Base-by-base conservation (phyloP, 2,329 filamentous ascomycete species). In the Magnaporthiopsis incrustans region DNA sequence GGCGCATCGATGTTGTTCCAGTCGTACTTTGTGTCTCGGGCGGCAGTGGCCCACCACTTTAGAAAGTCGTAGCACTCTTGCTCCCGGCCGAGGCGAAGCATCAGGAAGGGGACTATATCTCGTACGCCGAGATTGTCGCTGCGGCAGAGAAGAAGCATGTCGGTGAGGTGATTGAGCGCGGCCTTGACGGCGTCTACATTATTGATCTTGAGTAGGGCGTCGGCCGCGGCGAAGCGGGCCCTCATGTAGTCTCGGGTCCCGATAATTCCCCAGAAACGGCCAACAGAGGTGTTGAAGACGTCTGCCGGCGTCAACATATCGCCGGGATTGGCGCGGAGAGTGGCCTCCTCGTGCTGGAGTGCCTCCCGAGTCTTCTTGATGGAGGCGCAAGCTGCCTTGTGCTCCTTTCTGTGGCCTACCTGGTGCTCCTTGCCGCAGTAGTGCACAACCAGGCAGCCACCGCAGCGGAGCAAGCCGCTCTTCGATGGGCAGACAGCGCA, bases 61-160 rank as follows among this genome's bases (percentile, higher is more conserved):
- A 81, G 44, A 64, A 81, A 81, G 67, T 80, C 77, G 67, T 81
- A 81, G 69, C 72, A 73, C 57, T 74, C 72, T 64, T 76, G 73
- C 58, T 75, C 74, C 33, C 66, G 67, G 33, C 67, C 73, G 8
- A 75, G 69, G 30, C 71, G 71, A 44, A 76, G 68, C 59, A 72
- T 60, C 27, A 74, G 68, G 26, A 56, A 60, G 7, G 64, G 64
- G 12, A 66, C 58, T 53, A 68, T 60, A 57, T 64, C 61, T 59
- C 68, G 68, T 62, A 60, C 6, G 32, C 62, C 62, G 57, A 67
- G 50, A 60, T 61, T 66, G 62, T 68, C 67, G 4, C 5, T n/a
- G n/a, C 57, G 64, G 60, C 57, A 61, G 50, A 66, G 64, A 38
- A 64, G 65, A 14, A 66, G 56, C 65, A 66, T 64, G 44, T 66